Conservation (phyloP, 2,329 filamentous ascomycete genomes). For the Trichoderma hamatum region DNA sequence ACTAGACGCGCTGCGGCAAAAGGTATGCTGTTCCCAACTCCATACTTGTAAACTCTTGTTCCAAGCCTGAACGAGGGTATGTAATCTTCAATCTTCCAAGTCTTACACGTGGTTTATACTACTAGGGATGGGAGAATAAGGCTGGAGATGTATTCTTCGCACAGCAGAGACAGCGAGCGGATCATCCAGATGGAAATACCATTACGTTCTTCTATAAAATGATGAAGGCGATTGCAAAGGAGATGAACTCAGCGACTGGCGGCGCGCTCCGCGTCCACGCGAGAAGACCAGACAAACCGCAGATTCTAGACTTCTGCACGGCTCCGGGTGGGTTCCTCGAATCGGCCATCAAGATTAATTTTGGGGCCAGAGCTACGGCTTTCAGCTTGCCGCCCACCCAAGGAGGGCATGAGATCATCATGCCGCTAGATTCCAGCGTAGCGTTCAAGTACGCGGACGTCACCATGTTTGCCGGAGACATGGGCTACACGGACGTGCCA, state of each 20-base stretch:
- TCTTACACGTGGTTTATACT: background rate
- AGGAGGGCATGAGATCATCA: slow-evolving; percentile 47
- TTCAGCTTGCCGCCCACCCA: slow-evolving; percentile 46
- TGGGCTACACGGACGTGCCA: slow-evolving; percentile 42
- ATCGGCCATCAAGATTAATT: slow-evolving; percentile 43
- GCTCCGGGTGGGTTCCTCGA: slow-evolving; percentile 57
- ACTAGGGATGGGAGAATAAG: slow-evolving; percentile 50
- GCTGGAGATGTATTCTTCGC: slow-evolving; percentile 49
- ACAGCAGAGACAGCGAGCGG: slow-evolving; percentile 35
- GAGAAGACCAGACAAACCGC: slow-evolving; percentile 22
- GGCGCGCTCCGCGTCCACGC: slow-evolving; percentile 36
- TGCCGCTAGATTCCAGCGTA: slow-evolving; percentile 32
- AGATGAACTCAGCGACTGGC: slow-evolving; percentile 12
- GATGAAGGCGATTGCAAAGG: slow-evolving; percentile 21
- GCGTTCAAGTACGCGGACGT: slow-evolving; percentile 46
- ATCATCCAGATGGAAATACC: slow-evolving; percentile 32
- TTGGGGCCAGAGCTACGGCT: slow-evolving; percentile 35
- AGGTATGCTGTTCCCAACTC: background rate
- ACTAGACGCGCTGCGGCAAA: slow-evolving; percentile 3
- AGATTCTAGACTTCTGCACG: slow-evolving; percentile 58
- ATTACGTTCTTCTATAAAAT: slow-evolving; percentile 30
- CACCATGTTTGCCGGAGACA: slow-evolving; percentile 54
- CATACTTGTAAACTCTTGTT: background rate
- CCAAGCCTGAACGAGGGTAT: background rate
- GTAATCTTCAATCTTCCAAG: background rate